Conservation (phyloP, 129 eudicot species). For the Smallanthus sonchifolius region DNA sequence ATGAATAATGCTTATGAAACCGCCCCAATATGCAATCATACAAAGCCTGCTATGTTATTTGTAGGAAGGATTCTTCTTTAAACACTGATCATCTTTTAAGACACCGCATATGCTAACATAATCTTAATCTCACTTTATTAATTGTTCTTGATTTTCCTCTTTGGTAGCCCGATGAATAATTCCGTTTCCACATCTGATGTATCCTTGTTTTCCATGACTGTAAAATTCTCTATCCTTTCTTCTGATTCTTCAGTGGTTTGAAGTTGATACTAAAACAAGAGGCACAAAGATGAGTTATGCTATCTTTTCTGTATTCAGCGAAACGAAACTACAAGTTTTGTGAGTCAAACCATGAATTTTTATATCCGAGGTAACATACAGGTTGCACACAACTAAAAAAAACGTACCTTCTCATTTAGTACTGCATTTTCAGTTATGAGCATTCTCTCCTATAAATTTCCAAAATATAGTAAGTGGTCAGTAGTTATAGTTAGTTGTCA, state of each 20-base stretch:
- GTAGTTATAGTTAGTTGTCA: neutral
- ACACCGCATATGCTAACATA: neutral
- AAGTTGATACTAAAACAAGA: slow-evolving; percentile 20
- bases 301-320: neutral
- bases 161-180: slow-evolving; percentile 24
- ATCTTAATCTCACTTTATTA: neutral
- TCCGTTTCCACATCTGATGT: slow-evolving; percentile 26
- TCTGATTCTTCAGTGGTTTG: neutral
- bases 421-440: slow-evolving; percentile 51
- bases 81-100: neutral
- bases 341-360: neutral
- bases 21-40: neutral
- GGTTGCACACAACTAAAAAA: neutral
- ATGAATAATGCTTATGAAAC: neutral
- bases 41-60: neutral
- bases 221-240: slow-evolving; percentile 8
- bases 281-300: neutral
- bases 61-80: slow-evolving; percentile 1
- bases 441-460: slow-evolving; percentile 46
- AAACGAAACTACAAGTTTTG: neutral
- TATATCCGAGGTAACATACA: too few relatives aligned
- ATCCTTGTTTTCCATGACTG: slow-evolving; percentile 2
- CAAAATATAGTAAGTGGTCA: neutral
- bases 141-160: slow-evolving; percentile 10
- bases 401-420: slow-evolving; percentile 57